Evolutionary conservation across 106 monocot genomes (phyloP).

Genomic region (Dioscorea alata): DNA sequence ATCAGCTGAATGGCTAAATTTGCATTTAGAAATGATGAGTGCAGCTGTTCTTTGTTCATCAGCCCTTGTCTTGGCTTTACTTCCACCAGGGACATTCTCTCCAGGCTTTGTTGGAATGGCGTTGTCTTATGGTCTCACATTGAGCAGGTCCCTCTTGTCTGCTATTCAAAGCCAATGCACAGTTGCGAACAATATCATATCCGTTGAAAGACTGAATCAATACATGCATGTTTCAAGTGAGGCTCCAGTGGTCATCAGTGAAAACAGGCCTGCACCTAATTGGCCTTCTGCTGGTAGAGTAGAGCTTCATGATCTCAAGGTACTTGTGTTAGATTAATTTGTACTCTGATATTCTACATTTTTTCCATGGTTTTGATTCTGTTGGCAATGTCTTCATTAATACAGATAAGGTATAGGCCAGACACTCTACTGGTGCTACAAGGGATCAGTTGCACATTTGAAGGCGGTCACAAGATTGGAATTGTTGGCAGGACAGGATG

Average conservation of each 20-base stretch:
- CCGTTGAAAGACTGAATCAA: constrained; percentile 89
- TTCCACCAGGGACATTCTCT: constrained; percentile 81
- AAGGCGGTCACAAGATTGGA: constrained; percentile 78
- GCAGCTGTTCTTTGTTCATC: constrained; percentile 73
- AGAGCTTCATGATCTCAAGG: constrained; percentile 76
- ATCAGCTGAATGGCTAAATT: constrained; percentile 81
- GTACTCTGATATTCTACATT: too few species aligned
- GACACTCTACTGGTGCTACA: constrained; percentile 60
- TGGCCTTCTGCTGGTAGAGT: constrained; percentile 83
- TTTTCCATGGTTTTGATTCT: neutral
- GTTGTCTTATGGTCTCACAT: constrained; percentile 85
- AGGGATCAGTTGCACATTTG: constrained; percentile 77
- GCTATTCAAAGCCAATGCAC: constrained; percentile 88
- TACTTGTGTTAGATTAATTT: too few species aligned
- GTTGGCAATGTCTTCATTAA: neutral
- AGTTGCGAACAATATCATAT: constrained; percentile 78
- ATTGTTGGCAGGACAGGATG: constrained; percentile 92
- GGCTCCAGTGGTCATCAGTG: constrained; percentile 65
- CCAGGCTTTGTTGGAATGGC: constrained; percentile 92
- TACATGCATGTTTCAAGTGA: constrained; percentile 82
- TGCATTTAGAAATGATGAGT: constrained; percentile 77
- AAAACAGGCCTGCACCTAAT: constrained; percentile 37
- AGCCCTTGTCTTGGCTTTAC: constrained; percentile 82
- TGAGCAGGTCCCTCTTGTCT: constrained; percentile 71
- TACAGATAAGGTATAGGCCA: constrained; percentile 69